These are phyloP conservation scores for Aphanoascus verrucosus DNA, from an alignment of 2,329 filamentous ascomycete genomes.

Conservation along the genomic window DNA sequence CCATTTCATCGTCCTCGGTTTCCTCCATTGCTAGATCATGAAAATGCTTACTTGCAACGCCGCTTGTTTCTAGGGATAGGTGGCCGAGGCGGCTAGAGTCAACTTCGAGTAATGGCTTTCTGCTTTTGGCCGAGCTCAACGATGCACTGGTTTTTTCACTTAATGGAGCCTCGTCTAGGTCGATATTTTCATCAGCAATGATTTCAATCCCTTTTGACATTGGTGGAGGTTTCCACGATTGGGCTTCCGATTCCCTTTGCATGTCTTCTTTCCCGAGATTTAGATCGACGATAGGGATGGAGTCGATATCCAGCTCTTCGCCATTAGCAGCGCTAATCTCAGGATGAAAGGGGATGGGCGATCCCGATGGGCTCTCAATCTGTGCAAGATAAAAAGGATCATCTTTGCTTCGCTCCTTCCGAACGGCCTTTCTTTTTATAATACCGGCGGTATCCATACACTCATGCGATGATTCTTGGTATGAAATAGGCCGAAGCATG, in stretches of 20 bases:
- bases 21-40: slow-evolving; percentile 56
- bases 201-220: slow-evolving; percentile 54
- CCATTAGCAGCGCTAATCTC: slow-evolving; percentile 60
- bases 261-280: slow-evolving; percentile 47
- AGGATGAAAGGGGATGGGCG: slow-evolving; percentile 67
- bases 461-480: slow-evolving; percentile 25
- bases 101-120: slow-evolving; percentile 65
- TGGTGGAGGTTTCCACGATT: slow-evolving; percentile 25
- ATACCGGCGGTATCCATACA: slow-evolving; percentile 58
- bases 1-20: slow-evolving; percentile 80
- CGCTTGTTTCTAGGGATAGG: slow-evolving; percentile 55
- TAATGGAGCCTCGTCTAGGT: slow-evolving; percentile 41
- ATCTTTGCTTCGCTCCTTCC: slow-evolving; percentile 72
- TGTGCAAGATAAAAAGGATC: slow-evolving; percentile 86
- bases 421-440: slow-evolving; percentile 63
- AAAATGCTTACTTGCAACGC: slow-evolving; percentile 19
- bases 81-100: slow-evolving; percentile 64
- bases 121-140: slow-evolving; percentile 31
- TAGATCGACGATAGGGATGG: slow-evolving; percentile 91
- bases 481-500: slow-evolving; percentile 24
- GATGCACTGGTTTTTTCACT: slow-evolving; percentile 43
- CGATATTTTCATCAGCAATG: slow-evolving; percentile 62
- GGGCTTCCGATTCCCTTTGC: neutral
- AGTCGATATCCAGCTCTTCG: slow-evolving; percentile 76
- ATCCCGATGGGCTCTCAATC: slow-evolving; percentile 45